phyloP scores from a whole-genome alignment of 257 asterid genomes.

The Solanum bukasovii region DNA sequence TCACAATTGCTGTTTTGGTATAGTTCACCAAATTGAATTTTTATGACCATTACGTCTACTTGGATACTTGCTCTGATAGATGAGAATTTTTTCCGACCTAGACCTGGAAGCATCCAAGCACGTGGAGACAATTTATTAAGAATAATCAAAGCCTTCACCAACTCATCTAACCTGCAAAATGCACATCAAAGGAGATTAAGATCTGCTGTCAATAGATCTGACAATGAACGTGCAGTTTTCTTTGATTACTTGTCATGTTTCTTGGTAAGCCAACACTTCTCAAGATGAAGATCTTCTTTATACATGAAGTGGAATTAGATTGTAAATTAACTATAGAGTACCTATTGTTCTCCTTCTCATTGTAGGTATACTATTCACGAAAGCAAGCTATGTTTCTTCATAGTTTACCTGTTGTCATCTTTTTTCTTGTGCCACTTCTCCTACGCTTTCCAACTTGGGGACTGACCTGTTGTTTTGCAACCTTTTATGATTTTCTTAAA shows the following conservation, averaged over 20 bases:
- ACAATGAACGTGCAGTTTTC: conserved; percentile 51
- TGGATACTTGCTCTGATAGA: conserved; percentile 19
- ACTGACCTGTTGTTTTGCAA: conserved; percentile 26
- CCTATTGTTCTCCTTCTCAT: neutral
- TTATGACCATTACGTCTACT: neutral
- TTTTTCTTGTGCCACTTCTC: conserved; percentile 65
- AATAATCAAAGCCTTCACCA: conserved; percentile 70
- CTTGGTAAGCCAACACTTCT: conserved; percentile 47
- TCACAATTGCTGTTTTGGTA: conserved; percentile 50
- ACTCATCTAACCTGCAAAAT: conserved; percentile 63
- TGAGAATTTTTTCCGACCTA: conserved; percentile 16
- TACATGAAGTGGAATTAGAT: neutral
- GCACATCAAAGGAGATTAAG: conserved; percentile 56
- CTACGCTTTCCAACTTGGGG: conserved; percentile 49
- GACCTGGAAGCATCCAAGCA: conserved; percentile 99
- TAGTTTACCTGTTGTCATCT: conserved; percentile 68
- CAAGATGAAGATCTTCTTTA: neutral
- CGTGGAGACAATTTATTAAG: conserved; percentile 87
- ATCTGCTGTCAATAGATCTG: conserved; percentile 29
- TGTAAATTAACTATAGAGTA: neutral
- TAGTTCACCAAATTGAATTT: conserved; percentile 24
- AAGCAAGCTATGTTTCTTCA: conserved; percentile 62
- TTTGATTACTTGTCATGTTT: conserved; percentile 64
- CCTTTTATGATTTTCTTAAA: conserved; percentile 57
- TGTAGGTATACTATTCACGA: conserved; percentile 64